Evolutionary conservation across 306 rosid species (phyloP), one percentile per base, ranked within the genome.

Genomic region (Myrica gale): DNA sequence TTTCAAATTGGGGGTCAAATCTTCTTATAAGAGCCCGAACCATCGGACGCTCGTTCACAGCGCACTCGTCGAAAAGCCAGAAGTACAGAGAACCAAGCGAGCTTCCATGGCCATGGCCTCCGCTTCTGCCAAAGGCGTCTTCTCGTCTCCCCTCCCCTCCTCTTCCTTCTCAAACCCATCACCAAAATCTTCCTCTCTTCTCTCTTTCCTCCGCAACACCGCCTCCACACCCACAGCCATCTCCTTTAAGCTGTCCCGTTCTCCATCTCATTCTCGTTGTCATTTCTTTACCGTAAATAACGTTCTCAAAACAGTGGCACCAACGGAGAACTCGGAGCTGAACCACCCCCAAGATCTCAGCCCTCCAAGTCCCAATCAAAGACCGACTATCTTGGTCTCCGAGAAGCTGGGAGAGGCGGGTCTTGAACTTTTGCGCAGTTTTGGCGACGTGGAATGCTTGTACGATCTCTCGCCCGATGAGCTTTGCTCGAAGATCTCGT

Each of bases 351-450:
- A 55, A 41, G 78, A 67, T 58, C 57, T n/a, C 13, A 69, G 48
- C 20, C 54, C 75, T 7, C 39, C 57, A 0, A 46, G 13, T 0
- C n/a, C 43, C 8, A 26, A 19, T 2, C 1, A 74, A 1, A 86
- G 78, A 19, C 89, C 96, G 0, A 89, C 85, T 7, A 89, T 94
- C 44, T 26, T 94, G 72, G 89, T 94, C 57, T 84, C 96, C 83
- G 98, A 94, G 85, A 92, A 92, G 50, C 93, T 94, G 0, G 97
- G 98, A 74, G 93, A 89, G 1, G 95, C 95, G 0, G 97, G 98
- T 5, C 81, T 94, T 1, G 23, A 83, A 44, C 88, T 94, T 19
- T 74, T 94, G 13, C 85, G 90, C 0, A 37, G n/a, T 2, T 82
- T 87, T 23, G 98, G 90, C 2, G 52, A 89, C 60, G 91, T 94